Conservation (phyloP, 148 eudicot genomes). For the Linanthus parryae region DNA sequence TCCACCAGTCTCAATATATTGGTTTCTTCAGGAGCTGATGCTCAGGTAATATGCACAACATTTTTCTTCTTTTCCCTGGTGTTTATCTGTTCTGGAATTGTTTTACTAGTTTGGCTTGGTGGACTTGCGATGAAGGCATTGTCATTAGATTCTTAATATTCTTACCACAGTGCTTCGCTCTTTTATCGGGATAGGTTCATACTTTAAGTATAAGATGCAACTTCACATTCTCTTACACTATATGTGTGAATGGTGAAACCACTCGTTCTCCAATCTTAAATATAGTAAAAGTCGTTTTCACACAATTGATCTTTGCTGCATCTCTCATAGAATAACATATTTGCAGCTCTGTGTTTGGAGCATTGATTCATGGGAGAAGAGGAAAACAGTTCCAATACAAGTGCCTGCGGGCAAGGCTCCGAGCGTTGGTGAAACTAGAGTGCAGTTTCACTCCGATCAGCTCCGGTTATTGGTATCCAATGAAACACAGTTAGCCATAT, state of each 20-base stretch:
- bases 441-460: constrained; percentile 80
- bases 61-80: not conserved
- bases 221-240: too few relatives aligned
- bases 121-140: too few relatives aligned
- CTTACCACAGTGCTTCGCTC: too few relatives aligned
- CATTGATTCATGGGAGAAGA: constrained; percentile 83
- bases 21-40: constrained; percentile 93
- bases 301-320: too few relatives aligned
- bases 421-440: constrained; percentile 69
- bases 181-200: too few relatives aligned
- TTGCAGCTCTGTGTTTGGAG: constrained; percentile 81
- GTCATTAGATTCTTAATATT: too few relatives aligned
- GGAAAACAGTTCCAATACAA: constrained; percentile 53
- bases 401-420: constrained; percentile 77
- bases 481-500: constrained; percentile 83
- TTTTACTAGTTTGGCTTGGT: not conserved
- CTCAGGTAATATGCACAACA: constrained; percentile 46
- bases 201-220: too few relatives aligned
- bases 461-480: constrained; percentile 71
- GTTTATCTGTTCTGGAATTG: not conserved
- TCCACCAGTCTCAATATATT: constrained; percentile 62
- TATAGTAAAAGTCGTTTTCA: too few relatives aligned
- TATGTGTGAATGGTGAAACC: too few relatives aligned
- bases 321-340: too few relatives aligned
- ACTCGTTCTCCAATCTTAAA: too few relatives aligned